Percentiles rank a stretch among this genome's conserved stretches.
phyloP scores from a whole-genome alignment of 2,329 filamentous ascomycete genomes.

The Xylariomycetidae sp. region DNA sequence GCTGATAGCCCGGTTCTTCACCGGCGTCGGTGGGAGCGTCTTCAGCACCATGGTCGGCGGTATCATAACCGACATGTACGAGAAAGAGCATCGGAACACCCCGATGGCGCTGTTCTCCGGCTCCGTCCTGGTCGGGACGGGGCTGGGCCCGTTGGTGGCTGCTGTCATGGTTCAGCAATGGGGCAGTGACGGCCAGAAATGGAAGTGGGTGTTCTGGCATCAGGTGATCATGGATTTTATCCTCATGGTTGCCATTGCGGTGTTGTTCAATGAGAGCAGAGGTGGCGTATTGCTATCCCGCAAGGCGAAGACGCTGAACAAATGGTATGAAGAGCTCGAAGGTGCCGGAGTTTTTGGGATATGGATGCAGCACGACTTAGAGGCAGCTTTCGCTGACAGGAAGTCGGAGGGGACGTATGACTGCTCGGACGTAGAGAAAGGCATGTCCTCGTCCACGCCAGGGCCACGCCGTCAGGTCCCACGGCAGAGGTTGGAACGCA shows the following conservation, averaged over 20 bases:
- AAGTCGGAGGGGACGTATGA: neutral
- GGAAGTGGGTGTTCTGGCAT: constrained; percentile 88
- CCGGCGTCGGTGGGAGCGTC: constrained; percentile 69
- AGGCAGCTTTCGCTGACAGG: neutral
- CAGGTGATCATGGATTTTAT: constrained; percentile 67
- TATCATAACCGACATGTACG: constrained; percentile 82
- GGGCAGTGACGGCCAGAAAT: constrained; percentile 37
- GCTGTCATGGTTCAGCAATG: constrained; percentile 64
- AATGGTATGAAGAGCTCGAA: constrained; percentile 75
- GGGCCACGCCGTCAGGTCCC: neutral
- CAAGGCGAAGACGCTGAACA: constrained; percentile 70
- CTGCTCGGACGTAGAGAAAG: constrained; percentile 10
- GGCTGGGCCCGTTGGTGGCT: constrained; percentile 68
- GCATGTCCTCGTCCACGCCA: neutral
- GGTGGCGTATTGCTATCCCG: constrained; percentile 73
- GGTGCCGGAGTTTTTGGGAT: constrained; percentile 51
- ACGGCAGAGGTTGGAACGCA: constrained; percentile 39
- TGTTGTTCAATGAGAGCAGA: constrained; percentile 77
- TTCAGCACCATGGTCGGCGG: constrained; percentile 93
- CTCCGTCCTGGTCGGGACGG: constrained; percentile 71
- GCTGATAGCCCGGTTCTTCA: constrained; percentile 69
- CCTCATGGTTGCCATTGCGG: constrained; percentile 58
- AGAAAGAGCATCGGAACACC: constrained; percentile 72
- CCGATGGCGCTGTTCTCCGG: constrained; percentile 90
- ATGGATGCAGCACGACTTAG: constrained; percentile 25